Evolutionary conservation across 2,329 filamentous ascomycete species (phyloP).

Genomic region (Fusarium albosuccineum): DNA sequence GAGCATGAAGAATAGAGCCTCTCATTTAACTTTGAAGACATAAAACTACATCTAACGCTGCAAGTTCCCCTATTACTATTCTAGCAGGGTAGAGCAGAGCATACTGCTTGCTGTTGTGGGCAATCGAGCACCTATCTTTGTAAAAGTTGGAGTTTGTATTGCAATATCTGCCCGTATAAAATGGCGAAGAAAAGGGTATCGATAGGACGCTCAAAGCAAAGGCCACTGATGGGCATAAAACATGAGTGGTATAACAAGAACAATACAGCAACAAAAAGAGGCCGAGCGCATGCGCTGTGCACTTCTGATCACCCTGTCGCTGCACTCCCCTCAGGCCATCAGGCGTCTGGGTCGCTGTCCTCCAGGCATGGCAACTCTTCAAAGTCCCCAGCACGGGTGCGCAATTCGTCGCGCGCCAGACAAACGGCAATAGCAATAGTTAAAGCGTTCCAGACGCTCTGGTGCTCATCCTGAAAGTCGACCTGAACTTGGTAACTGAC

Average conservation of each 20-base stretch:
- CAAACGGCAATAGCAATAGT: constrained; percentile 57
- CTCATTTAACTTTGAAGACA: constrained; percentile 31
- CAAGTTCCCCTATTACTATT: neutral
- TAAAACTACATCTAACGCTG: neutral
- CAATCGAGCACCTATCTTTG: neutral
- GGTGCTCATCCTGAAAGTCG: constrained; percentile 54
- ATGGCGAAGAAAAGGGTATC: constrained; percentile 2
- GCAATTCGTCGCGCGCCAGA: constrained; percentile 57
- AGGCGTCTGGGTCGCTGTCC: constrained; percentile 56
- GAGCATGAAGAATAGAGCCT: constrained; percentile 43
- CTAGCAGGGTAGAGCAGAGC: neutral
- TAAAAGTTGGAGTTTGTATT: constrained; percentile 6
- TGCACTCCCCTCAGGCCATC: neutral
- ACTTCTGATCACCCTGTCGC: neutral
- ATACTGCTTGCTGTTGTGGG: neutral
- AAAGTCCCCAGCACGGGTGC: constrained; percentile 52
- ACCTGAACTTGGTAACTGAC: constrained; percentile 60
- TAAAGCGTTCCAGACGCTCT: constrained; percentile 61
- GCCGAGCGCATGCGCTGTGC: neutral
- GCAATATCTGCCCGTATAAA: constrained; percentile 2
- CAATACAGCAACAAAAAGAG: neutral
- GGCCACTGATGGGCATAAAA: constrained; percentile 15
- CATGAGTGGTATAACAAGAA: constrained; percentile 10
- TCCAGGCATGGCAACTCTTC: constrained; percentile 44
- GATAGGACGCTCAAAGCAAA: constrained; percentile 8